These are phyloP conservation scores for Diaporthe nobilis DNA, from an alignment of 2,329 filamentous ascomycete species.

Conservation along the genomic window DNA sequence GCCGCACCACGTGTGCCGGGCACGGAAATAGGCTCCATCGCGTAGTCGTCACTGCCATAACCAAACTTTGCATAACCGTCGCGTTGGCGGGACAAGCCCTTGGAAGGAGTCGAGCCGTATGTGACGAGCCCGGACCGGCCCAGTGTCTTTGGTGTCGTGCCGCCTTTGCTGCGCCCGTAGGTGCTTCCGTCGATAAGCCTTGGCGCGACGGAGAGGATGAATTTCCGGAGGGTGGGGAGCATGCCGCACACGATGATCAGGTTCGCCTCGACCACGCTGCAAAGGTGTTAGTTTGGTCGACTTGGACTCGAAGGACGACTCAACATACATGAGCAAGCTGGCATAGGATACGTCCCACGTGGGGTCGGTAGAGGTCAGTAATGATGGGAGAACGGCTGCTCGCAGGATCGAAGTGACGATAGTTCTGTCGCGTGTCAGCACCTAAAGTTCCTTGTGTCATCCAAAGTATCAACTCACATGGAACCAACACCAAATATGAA, in stretches of 20 bases:
- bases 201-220: conserved; percentile 55
- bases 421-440: conserved; percentile 54
- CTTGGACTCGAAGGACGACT: too few relatives aligned
- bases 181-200: conserved; percentile 47
- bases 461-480: not conserved
- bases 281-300: conserved; percentile 40
- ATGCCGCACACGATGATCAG: conserved; percentile 58
- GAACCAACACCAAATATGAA: conserved; percentile 55
- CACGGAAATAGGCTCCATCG: conserved; percentile 6
- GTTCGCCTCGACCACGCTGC: conserved; percentile 56
- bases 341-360: conserved; percentile 50
- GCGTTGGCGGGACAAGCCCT: not conserved
- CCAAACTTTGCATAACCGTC: conserved; percentile 18
- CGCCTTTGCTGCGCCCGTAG: conserved; percentile 6
- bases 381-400: conserved; percentile 47
- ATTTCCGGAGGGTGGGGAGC: conserved; percentile 56
- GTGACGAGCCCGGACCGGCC: conserved; percentile 3
- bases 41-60: conserved; percentile 13
- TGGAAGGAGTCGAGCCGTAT: conserved; percentile 25
- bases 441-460: too few relatives aligned
- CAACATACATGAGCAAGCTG: conserved; percentile 37
- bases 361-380: conserved; percentile 47
- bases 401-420: conserved; percentile 52
- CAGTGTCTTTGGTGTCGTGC: not conserved
- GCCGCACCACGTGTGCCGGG: not conserved